Conservation (phyloP, 2,329 filamentous ascomycete species). For the Ceratocystis cubensis region DNA sequence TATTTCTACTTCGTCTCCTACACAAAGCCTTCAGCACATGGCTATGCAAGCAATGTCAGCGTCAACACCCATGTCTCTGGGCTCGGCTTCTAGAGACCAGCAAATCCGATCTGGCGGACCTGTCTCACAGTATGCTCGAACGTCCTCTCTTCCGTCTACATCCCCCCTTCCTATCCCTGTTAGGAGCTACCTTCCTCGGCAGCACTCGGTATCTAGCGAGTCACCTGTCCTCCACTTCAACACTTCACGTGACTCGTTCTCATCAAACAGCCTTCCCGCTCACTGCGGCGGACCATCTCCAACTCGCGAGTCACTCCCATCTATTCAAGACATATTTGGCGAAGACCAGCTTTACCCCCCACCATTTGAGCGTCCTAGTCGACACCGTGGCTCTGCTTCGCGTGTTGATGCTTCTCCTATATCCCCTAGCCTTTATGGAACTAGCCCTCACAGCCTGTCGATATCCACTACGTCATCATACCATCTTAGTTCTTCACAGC, state of each 20-base stretch:
- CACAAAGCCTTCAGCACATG: constrained; percentile 10
- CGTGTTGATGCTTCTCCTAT: constrained; percentile 14
- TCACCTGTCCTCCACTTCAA: constrained; percentile 4
- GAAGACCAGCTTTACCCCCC: constrained; percentile 9
- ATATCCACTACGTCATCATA: constrained; percentile 12
- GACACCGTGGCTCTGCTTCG: constrained; percentile 8
- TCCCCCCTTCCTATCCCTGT: constrained; percentile 8
- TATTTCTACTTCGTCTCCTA: constrained; percentile 7
- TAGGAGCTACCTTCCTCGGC: constrained; percentile 7
- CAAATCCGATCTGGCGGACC: neutral
- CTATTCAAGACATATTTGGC: constrained; percentile 14
- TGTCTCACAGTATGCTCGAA: constrained; percentile 10
- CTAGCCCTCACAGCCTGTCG: constrained; percentile 15
- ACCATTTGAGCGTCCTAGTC: neutral
- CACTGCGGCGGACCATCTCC: neutral
- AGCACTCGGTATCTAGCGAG: constrained; percentile 3
- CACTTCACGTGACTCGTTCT: neutral
- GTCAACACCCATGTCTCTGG: neutral
- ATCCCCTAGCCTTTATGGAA: constrained; percentile 13
- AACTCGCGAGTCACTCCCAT: constrained; percentile 6
- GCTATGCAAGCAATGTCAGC: constrained; percentile 17
- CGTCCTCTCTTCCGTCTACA: constrained; percentile 10
- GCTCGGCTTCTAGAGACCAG: neutral
- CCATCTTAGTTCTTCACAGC: constrained; percentile 19
- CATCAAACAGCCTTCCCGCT: constrained; percentile 9